Base-by-base conservation (phyloP, 2,329 filamentous ascomycete species). In the Colletotrichum gloeosporioides region DNA sequence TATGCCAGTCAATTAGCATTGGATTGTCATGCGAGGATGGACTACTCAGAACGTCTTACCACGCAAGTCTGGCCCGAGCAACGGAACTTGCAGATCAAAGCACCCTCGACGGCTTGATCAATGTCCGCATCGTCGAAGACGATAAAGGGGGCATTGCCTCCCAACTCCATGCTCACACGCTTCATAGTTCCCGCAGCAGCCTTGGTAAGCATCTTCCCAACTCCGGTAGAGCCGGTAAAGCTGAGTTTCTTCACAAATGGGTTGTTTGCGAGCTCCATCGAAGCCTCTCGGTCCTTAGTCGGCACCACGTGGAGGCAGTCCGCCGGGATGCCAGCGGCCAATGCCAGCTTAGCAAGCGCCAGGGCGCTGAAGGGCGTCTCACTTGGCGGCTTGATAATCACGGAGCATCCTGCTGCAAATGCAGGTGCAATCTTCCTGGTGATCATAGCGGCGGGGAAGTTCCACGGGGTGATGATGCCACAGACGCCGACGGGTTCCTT, bases 71-170 rank as follows among this genome's bases (percentile, higher is more conserved):
- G 93, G 36, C 93, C 93, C 3, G 92, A 93, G 77, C 90, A 92
- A 69, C 93, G 90, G 89, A 95, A 95, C 81, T 95, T 95, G 75
- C 91, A 92, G 36, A 91, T 85, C 62, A 95, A 90, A 36, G 93
- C 92, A 27, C 93, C 93, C 0, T 87, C 86, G 16, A 95, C 91
- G 0, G 94, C 93, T 25, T 88, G 87, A 59, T 94, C 93, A 22
- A 95, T 86, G 80, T 95, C 92, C 18, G 93, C 91, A 79, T 95
- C 93, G 78, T 95, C 93, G 79, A 95, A 95, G 49, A 95, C 93
- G 76, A 95, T 95, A 83, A 95, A 95, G 2, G 93, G 93, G 0
- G 93, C 92, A 81, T 95, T 95, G 27, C 93, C 93, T 36, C 93
- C 93, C 7, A 95, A 89, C 81, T 95, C 93, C 81, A 95, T 94